A percentile compares a stretch with the other conserved stretches of the same genome.
Evolutionary conservation across 495 filamentous ascomycete species (phyloP).

Genomic region (Lophiotrema nucula): DNA sequence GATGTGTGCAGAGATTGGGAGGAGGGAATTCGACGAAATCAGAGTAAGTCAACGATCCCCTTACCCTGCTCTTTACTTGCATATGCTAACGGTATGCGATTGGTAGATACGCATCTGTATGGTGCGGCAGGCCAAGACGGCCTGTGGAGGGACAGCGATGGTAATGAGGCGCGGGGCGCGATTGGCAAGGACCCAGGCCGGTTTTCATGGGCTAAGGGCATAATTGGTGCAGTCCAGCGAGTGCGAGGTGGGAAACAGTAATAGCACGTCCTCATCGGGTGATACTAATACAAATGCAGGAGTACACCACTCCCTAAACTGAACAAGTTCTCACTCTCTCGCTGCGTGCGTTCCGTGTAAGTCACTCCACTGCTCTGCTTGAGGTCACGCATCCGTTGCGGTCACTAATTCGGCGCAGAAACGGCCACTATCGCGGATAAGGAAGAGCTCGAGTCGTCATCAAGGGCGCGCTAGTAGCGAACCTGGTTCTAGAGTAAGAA

Average conservation of each 20-base stretch:
- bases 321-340: neutral
- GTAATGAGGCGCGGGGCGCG: slow-evolving; percentile 56
- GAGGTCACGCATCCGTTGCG: no score
- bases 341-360: no score
- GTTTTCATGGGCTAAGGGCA: slow-evolving; percentile 62
- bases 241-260: slow-evolving; percentile 47
- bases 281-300: neutral
- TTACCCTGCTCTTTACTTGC: neutral
- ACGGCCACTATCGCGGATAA: no score
- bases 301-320: neutral
- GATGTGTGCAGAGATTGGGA: slow-evolving; percentile 62
- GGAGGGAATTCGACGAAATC: slow-evolving; percentile 61
- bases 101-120: slow-evolving; percentile 57
- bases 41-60: slow-evolving; percentile 43
- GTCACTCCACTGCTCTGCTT: no score
- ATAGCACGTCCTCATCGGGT: neutral
- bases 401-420: no score
- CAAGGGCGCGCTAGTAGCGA: no score
- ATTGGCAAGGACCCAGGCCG: slow-evolving; percentile 59
- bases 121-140: slow-evolving; percentile 59
- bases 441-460: no score
- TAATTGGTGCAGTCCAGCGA: slow-evolving; percentile 60
- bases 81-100: no score
- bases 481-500: no score
- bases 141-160: slow-evolving; percentile 58